Percentiles rank a stretch among this genome's conserved stretches.
phyloP scores from a whole-genome alignment of 768 basidiomycete genomes.

The Rhodosporidiobolus odoratus region DNA sequence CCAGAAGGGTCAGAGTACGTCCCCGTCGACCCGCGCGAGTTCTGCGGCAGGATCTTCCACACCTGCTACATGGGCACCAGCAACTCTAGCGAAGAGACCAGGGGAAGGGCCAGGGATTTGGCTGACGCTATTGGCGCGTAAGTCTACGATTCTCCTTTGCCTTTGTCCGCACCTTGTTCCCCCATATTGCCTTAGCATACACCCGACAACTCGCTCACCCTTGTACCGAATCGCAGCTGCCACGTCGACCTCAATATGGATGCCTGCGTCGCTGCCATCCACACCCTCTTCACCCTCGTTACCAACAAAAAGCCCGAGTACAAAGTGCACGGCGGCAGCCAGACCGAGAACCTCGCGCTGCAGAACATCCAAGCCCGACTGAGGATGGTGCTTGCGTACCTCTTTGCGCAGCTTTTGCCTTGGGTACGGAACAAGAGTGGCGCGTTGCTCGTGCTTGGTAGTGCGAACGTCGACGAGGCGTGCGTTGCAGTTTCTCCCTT shows the following conservation, averaged over 20 bases:
- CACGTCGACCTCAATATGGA: slow-evolving; percentile 97
- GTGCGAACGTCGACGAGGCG: slow-evolving; percentile 98
- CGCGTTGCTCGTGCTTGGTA: slow-evolving; percentile 88
- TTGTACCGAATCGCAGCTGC: too few species aligned
- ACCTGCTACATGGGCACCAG: slow-evolving; percentile 99
- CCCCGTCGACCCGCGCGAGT: slow-evolving; percentile 81
- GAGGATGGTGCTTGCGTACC: slow-evolving; percentile 84
- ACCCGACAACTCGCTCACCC: too few species aligned
- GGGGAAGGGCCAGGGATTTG: slow-evolving; percentile 76
- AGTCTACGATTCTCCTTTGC: slow-evolving; percentile 18
- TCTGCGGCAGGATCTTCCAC: slow-evolving; percentile 81
- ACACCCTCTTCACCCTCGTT: slow-evolving; percentile 73
- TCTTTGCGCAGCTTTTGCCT: slow-evolving; percentile 82
- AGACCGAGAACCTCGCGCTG: slow-evolving; percentile 86
- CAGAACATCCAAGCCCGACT: slow-evolving; percentile 98
- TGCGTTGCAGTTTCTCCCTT: slow-evolving; percentile 42
- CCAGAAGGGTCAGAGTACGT: slow-evolving; percentile 72
- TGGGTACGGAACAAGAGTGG: slow-evolving; percentile 76
- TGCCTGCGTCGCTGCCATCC: slow-evolving; percentile 72
- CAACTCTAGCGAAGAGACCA: slow-evolving; percentile 83
- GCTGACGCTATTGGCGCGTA: slow-evolving; percentile 85
- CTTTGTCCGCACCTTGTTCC: too few species aligned
- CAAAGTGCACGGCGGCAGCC: slow-evolving; percentile 75
- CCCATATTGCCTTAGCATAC: too few species aligned
- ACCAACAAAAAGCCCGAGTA: slow-evolving; percentile 70